Base-by-base conservation (phyloP, 768 basidiomycete species). In the Pleurotus pulmonarius region DNA sequence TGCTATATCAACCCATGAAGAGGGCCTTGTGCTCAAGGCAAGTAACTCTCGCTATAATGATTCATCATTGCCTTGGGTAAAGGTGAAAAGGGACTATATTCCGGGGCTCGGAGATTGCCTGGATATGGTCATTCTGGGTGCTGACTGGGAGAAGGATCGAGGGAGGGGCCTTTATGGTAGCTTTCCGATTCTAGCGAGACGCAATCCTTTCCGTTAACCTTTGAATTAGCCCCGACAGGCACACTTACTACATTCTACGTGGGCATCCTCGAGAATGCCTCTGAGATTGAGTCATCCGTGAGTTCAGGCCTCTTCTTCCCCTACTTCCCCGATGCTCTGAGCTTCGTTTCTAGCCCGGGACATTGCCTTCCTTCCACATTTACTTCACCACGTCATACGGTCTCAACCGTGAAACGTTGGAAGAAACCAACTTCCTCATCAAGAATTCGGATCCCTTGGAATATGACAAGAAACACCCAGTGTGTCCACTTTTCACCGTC, bases 51-150 rank as follows among this genome's bases (percentile, higher is more conserved):
- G 51, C 2, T 95, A 96, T 66, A 85, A 86, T 57, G 86, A 88
- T 61, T 75, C 67, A 61, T 70, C 64, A 4, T 70, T 77, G 57
- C 86, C 87, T 13, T 96, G 94, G 93, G 85, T 94, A 25, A 96
- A 97, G 71, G 64, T 92, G 48, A 92, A 94, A 74, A 84, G 80
- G 64, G 94, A 98, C 67, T 96, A 96, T 59, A 92, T 98, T 39
- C 84, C 85, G 1, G 88, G 88, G 3, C 79, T 88, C 45, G 92
- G 92, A 0, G 94, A 98, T 67, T 79, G 83, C 4, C 61, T 94
- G 13, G 92, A 94, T 67, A 77, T 96, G 56, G 84, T 85, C 3
- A 65, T 96, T 34, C 70, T 96, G 16, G 94, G 83, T 1, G 92
- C 85, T 16, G 73, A 79, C 0, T 94, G 92, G 90, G 88, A 92